Base-by-base conservation (phyloP, 2,329 filamentous ascomycete genomes). In the Bipolaris zeicola region DNA sequence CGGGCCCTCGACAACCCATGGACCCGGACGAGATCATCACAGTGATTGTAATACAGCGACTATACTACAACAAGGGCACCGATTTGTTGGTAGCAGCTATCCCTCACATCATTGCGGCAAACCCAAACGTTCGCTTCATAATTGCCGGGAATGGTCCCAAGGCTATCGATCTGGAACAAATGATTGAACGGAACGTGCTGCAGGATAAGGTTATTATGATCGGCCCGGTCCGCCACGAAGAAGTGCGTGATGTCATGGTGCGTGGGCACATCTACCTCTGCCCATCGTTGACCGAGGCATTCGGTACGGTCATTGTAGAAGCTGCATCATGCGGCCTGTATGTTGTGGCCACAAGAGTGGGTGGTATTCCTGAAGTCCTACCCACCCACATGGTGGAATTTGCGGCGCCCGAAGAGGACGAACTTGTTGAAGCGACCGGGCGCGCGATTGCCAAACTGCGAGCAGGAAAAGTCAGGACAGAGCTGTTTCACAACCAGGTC, bases 1-100 rank as follows among this genome's bases (percentile, higher is more conserved):
- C 82, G 5, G 79, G 83, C 8, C 83, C 87, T 0, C 86, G 87
- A 3, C 87, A 88, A 51, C 87, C 86, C 6, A 83, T 96, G 2
- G 90, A 90, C 0, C 91, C 92, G 0, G 84, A 91, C 62, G 94
- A 97, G 67, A 89, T 87, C 10, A 94, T 99, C 68, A 97, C 92
- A 6, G 97, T 99, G 56, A 92, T 99, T 1, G 94, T 99, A 18
- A 96, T 99, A 60, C 97, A 93, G 7, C 91, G 95, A 18, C 86
- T 99, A 1, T 99, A 98, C 78, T 98, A 98, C 78, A 99, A 99
- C 78, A 99, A 99, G 76, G 95, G 95, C 57, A 98, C 92, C 1
- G 96, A 99, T 74, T 85, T 99, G 0, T 85, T 99, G n/a, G 96
- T 96, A 22, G 95, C 94, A 10, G 92, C 92, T 3, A 96, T 99